These are phyloP conservation scores for Xanthoconium stramineum DNA, from an alignment of 768 basidiomycete genomes.

Conservation along the genomic window DNA sequence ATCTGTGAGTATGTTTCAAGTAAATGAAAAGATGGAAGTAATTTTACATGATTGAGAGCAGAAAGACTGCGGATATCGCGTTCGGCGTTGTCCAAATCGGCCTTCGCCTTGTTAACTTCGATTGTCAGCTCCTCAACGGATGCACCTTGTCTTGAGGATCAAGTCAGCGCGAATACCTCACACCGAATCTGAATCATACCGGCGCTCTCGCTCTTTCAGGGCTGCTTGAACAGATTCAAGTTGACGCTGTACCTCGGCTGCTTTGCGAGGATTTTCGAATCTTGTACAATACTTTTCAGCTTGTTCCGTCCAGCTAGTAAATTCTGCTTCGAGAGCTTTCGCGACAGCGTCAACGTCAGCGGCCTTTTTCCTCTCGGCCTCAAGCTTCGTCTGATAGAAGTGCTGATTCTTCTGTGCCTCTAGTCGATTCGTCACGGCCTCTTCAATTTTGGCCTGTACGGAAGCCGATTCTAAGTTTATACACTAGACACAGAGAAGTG, in stretches of 20 bases:
- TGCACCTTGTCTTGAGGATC: slow-evolving; percentile 58
- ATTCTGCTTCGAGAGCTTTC: slow-evolving; percentile 58
- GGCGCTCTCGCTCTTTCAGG: slow-evolving; percentile 62
- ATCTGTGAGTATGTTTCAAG: slow-evolving; percentile 7
- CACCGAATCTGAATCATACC: slow-evolving; percentile 35
- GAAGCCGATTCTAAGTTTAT: not conserved
- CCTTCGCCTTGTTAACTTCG: slow-evolving; percentile 64
- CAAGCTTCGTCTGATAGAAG: slow-evolving; percentile 53
- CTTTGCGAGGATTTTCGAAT: slow-evolving; percentile 55
- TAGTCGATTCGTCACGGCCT: slow-evolving; percentile 47
- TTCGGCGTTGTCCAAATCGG: slow-evolving; percentile 56
- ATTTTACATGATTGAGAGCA: slow-evolving; percentile 58
- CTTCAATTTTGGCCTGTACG: slow-evolving; percentile 47
- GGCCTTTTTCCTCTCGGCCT: slow-evolving; percentile 46
- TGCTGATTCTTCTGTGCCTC: slow-evolving; percentile 45
- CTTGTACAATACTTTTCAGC: slow-evolving; percentile 62
- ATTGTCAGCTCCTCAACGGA: slow-evolving; percentile 74
- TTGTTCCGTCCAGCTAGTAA: slow-evolving; percentile 60
- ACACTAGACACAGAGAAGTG: not conserved
- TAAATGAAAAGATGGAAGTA: not conserved
- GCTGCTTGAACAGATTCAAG: slow-evolving; percentile 64
- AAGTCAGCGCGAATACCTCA: slow-evolving; percentile 1
- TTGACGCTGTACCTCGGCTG: slow-evolving; percentile 53
- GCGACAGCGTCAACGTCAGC: slow-evolving; percentile 43
- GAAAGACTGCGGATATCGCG: slow-evolving; percentile 62